phyloP scores from a whole-genome alignment of 2,329 filamentous ascomycete genomes.

The Pyricularia grisea region DNA sequence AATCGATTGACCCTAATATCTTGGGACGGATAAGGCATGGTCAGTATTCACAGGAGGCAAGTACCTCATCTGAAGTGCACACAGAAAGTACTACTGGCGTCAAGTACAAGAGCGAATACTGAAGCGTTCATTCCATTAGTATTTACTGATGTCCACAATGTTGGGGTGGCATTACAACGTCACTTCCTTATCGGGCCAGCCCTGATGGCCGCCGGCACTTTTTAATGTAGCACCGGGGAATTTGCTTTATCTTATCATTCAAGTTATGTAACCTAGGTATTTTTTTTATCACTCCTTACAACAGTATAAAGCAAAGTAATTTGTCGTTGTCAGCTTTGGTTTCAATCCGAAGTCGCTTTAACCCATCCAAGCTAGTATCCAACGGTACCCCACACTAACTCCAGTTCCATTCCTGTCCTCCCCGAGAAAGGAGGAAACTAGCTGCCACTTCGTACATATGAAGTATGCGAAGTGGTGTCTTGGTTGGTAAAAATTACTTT shows the following conservation, averaged over 20 bases:
- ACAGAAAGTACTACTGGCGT: no score
- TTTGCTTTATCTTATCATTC: neutral
- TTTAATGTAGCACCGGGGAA: neutral
- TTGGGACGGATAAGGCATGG: no score
- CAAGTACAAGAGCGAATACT: no score
- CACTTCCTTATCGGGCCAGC: neutral
- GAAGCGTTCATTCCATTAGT: neutral
- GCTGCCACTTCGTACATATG: no score
- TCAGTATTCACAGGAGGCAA: no score
- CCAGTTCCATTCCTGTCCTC: no score
- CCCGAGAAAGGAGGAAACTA: no score
- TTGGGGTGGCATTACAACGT: neutral
- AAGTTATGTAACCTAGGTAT: neutral
- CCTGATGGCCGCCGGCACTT: neutral
- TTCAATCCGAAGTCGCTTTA: neutral
- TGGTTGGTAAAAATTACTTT: no score
- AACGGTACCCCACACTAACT: no score
- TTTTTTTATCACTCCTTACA: neutral
- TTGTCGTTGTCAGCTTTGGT: neutral
- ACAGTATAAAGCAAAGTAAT: neutral
- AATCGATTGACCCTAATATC: neutral
- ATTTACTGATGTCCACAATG: neutral
- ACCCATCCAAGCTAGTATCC: no score
- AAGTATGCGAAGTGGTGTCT: no score
- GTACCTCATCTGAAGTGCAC: no score